Base-by-base conservation (phyloP, 176 grass and related monocot species). In the Aegilops tauschii region DNA sequence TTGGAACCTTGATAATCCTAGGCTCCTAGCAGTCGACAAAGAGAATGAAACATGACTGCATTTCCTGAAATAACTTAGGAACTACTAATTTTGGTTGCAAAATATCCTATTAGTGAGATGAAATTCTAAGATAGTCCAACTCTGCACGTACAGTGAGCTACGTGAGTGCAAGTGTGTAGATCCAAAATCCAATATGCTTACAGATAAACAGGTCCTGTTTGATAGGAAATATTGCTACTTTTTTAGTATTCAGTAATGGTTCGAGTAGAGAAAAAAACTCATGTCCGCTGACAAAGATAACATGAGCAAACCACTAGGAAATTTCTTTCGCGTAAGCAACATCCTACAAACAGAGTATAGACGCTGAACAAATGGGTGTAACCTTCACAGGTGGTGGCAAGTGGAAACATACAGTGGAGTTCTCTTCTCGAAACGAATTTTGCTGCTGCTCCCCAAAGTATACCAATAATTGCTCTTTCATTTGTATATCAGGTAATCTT, bases 401-500 rank as follows among this genome's bases (percentile, higher is more conserved):
- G 89, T 50, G 91, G 91, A 78, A 85, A 89, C 69, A 84, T 98
- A 83, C 89, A 93, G 44, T 95, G 95, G 95, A 87, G 74, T 76
- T 93, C 91, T 63, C 93, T 98, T 90, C 86, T 93, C 79, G 88
- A 95, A 86, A 83, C 88, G 6, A 88, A 93, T 89, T 68, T 93
- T 49, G 83, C 94, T 67, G 95, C 93, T 34, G 87, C 91, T 77
- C 95, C 95, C 42, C 86, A 92, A 90, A 98, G 95, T 81, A 87
- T 98, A 93, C 95, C 95, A 27, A 95, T 98, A 88, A 90, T 98
- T 82, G 91, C 91, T 73, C 93, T 98, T 81, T 87, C 95, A 68
- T 98, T 98, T 79, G 95, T 98, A 89, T 98, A 98, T 80, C 95
- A 98, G 86, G 95, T 98, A 87, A 85, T 80, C 27, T 62, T 42